These are phyloP conservation scores for Viridothelium virens DNA, from an alignment of 495 filamentous ascomycete species.

Conservation along the genomic window DNA sequence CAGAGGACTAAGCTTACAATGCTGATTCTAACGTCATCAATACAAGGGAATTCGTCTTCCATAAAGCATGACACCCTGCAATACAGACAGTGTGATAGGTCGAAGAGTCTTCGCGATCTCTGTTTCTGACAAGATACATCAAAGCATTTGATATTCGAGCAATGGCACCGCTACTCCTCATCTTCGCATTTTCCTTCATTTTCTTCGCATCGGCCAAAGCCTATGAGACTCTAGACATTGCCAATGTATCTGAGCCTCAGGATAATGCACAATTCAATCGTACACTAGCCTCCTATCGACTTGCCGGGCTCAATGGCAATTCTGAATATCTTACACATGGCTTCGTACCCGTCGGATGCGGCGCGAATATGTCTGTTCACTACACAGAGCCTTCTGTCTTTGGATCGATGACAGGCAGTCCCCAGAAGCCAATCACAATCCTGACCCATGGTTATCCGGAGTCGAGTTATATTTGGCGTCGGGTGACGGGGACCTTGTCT, in stretches of 20 bases:
- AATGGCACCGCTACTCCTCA: neutral
- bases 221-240: neutral
- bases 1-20: neutral
- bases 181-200: neutral
- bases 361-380: neutral
- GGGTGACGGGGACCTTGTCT: neutral
- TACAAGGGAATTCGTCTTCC: neutral
- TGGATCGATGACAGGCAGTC: neutral
- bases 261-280: neutral
- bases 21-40: neutral
- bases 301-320: neutral
- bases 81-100: neutral
- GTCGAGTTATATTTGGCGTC: constrained; percentile 4
- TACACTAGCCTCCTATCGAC: neutral
- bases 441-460: constrained; percentile 2
- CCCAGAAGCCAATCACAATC: neutral
- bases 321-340: neutral
- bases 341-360: neutral
- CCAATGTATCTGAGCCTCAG: neutral
- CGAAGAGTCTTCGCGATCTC: neutral
- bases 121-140: neutral
- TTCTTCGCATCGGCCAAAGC: neutral
- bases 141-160: neutral
- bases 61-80: neutral
- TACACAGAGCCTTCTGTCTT: neutral